Evolutionary conservation across 352 stramenopile species (phyloP), one percentile per base, ranked within the genome.

Genomic region (Globisporangium viniferum): DNA sequence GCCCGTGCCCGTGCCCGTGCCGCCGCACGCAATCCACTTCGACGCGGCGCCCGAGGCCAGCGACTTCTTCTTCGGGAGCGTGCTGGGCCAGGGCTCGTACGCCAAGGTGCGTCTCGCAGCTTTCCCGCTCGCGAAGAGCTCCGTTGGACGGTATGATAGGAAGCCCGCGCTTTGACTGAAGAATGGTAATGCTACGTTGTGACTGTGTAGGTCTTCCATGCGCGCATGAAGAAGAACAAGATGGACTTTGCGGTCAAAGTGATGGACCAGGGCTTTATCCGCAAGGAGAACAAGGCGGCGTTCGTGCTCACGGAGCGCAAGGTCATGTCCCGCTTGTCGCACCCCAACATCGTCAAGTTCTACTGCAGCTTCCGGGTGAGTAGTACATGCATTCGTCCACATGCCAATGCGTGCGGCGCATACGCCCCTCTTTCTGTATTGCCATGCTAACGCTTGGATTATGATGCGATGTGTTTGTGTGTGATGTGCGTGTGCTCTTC

Each of bases 261-360:
- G 59, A 97, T 97, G 90, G 90, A 97, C 68, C 90, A 97, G 74
- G 76, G 73, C 64, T 94, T 94, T 67, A 96, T 97, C 58, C 88
- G 88, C 76, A 94, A 93, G 73, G 91, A 97, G 73, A 96, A 97
- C 73, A 97, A 97, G 73, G 89, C 90, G 51, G 86, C 81, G n/a
- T 94, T 95, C 66, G 88, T 96, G 60, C 84, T 97, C 63, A 96
- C 89, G n/a, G 91, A 97, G 75, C 84, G 87, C 68, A 92, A 92
- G 62, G 88, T 97, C 68, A 90, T 97, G 77, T 95, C 89, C 62
- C 88, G 86, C 24, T 69, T 97, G n/a, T 74, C 76, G 56, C 88
- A 97, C 67, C 87, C 91, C 15, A 90, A 91, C 73, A 95, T 97
- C 53, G 86, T 97, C 70, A 88, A 88, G 72, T 94, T 97, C 70